Base-by-base conservation (phyloP, 805 yeast species). In the Candida boleticola region DNA sequence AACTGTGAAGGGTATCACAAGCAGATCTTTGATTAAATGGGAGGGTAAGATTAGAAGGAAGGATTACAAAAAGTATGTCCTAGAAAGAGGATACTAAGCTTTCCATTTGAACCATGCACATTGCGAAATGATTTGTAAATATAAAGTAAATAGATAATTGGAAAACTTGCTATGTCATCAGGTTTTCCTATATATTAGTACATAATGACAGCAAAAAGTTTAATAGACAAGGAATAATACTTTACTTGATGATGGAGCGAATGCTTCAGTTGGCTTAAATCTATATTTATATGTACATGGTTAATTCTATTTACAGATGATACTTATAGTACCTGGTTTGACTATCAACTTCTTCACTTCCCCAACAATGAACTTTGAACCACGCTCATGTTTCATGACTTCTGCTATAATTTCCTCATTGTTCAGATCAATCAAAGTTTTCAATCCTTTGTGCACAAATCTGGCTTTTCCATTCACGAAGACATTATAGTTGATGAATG, bases 391-490 rank as follows among this genome's bases (percentile, higher is more conserved):
- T 1, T 48, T 38, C 36, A 58, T 39, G 3, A 80, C 42, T 13
- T 59, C 64, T 9, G 63, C 59, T 18, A 77, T 45, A 14, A 79
- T 63, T 3, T 53, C 55, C 0, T 49, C 61, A 3, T 66, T 69
- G 2, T 62, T 57, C 34, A 63, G 53, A 9, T 63, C 51, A 7
- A 62, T 48, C 27, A 81, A 62, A 2, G 64, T 61, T 34, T 66
- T 68, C 2, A 33, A 22, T 5, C 53, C 74, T 6, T 53, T 52
- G 41, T 72, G 67, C 14, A 67, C 66, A 46, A 77, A 77, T 50
- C 83, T 75, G 61, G 77, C 73, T 54, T 79, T 83, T 3, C 96
- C 96, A 55, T 89, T 82, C 31, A 89, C 63, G 54, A 86, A 76
- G n/a, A 89, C 73, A 44, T 74, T 80, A 55, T 71, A 85, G 5